Evolutionary conservation across 2,329 filamentous ascomycete genomes (phyloP).

Genomic region (Exutisphaerella laricina): DNA sequence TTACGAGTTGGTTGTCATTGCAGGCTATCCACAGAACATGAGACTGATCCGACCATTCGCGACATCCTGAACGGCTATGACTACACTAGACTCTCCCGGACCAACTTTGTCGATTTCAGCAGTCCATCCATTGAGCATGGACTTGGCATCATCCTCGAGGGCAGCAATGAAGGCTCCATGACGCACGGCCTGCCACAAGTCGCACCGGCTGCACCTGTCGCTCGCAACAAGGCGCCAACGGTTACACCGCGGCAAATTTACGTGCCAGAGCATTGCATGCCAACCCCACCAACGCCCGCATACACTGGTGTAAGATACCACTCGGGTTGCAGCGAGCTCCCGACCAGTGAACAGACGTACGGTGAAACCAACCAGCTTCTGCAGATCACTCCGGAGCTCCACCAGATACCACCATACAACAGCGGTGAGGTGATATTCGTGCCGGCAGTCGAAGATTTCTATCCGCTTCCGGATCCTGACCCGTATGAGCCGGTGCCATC

Average conservation of each 20-base stretch:
- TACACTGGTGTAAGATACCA: constrained; percentile 10
- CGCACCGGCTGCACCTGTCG: not conserved
- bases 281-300: constrained; percentile 16
- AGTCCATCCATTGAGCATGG: constrained; percentile 15
- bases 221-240: not conserved
- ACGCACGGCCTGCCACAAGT: not conserved
- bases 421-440: not conserved
- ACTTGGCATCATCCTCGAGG: constrained; percentile 2
- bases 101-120: not conserved
- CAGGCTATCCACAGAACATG: constrained; percentile 19
- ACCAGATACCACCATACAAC: constrained; percentile 2
- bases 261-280: constrained; percentile 7
- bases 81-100: constrained; percentile 16
- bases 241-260: not conserved
- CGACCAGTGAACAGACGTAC: constrained; percentile 30
- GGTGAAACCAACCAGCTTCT: constrained; percentile 29
- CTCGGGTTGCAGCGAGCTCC: constrained; percentile 23
- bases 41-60: constrained; percentile 24
- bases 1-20: constrained; percentile 31
- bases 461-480: not conserved
- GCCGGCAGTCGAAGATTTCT: not conserved
- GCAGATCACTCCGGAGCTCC: constrained; percentile 17
- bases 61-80: constrained; percentile 27
- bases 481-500: not conserved
- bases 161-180: not conserved